Conservation (phyloP, 306 rosid species). For the Herpetospermum pedunculosum region DNA sequence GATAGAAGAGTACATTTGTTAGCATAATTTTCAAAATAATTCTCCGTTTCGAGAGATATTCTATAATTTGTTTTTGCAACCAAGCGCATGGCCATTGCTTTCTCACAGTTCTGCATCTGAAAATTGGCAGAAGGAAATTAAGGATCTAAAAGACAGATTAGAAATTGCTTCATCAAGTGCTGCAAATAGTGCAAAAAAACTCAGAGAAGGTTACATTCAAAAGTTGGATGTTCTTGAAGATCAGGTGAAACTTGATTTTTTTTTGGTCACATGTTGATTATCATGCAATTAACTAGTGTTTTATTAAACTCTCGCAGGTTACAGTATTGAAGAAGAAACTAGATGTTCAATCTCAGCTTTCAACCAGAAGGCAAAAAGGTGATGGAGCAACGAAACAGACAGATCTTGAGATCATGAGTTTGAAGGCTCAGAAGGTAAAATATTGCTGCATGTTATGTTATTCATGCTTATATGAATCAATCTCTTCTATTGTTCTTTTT, state of each 20-base stretch:
- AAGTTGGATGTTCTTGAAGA: conserved; percentile 72
- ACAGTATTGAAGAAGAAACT: conserved; percentile 61
- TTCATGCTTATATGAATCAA: not conserved
- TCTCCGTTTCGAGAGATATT: not conserved
- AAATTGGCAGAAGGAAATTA: conserved; percentile 54
- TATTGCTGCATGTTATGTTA: not conserved
- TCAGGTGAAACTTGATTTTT: conserved; percentile 40
- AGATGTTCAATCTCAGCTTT: conserved; percentile 63
- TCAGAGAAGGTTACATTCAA: conserved; percentile 67
- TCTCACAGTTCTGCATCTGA: conserved; percentile 8
- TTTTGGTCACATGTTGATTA: not conserved
- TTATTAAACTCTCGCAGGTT: conserved; percentile 32
- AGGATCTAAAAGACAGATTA: conserved; percentile 39
- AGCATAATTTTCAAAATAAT: not conserved
- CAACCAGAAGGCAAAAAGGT: conserved; percentile 46
- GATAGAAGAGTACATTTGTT: not conserved
- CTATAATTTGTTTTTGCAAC: not conserved
- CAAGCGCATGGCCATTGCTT: conserved; percentile 3
- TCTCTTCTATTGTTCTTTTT: not conserved
- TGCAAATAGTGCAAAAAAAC: conserved; percentile 42
- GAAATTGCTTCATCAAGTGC: conserved; percentile 33
- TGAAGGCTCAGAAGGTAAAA: conserved; percentile 82
- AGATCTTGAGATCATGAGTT: conserved; percentile 60
- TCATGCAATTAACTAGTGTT: not conserved
- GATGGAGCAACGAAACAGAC: conserved; percentile 48